A percentile compares a stretch with the other conserved stretches of the same genome.
Conservation (phyloP, 805 yeast species). For the Yamadazyma sp. region DNA sequence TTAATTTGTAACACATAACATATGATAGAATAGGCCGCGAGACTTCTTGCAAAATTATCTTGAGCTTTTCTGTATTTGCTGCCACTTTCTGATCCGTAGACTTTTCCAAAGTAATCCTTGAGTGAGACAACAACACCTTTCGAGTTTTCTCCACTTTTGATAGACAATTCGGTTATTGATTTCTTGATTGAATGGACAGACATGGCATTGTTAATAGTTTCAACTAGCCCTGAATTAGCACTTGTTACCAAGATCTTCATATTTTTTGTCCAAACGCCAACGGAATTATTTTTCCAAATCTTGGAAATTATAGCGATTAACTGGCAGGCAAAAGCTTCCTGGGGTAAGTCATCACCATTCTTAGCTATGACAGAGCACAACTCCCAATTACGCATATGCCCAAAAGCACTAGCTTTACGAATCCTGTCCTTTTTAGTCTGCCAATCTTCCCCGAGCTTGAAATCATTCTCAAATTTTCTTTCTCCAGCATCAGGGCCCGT, state of each 20-base stretch:
- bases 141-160: conserved; percentile 60
- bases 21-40: conserved; percentile 89
- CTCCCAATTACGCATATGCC: conserved; percentile 91
- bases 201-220: conserved; percentile 92
- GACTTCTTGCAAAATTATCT: conserved; percentile 76
- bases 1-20: conserved; percentile 89
- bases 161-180: conserved; percentile 74
- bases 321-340: conserved; percentile 98
- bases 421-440: conserved; percentile 74
- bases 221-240: conserved; percentile 87
- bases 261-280: conserved; percentile 85
- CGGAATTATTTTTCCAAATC: conserved; percentile 70
- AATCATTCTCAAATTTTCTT: conserved; percentile 86
- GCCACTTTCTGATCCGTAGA: conserved; percentile 65
- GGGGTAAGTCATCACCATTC: conserved; percentile 93
- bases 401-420: conserved; percentile 71
- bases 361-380: conserved; percentile 92
- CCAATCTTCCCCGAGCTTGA: conserved; percentile 97
- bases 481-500: conserved; percentile 59
- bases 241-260: conserved; percentile 93
- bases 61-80: conserved; percentile 69
- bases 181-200: conserved; percentile 94
- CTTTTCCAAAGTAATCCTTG: conserved; percentile 71
- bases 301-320: conserved; percentile 81
- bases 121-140: conserved; percentile 69